These are phyloP conservation scores for Ampelomyces quisqualis DNA, from an alignment of 2,329 filamentous ascomycete species.

Conservation along the genomic window DNA sequence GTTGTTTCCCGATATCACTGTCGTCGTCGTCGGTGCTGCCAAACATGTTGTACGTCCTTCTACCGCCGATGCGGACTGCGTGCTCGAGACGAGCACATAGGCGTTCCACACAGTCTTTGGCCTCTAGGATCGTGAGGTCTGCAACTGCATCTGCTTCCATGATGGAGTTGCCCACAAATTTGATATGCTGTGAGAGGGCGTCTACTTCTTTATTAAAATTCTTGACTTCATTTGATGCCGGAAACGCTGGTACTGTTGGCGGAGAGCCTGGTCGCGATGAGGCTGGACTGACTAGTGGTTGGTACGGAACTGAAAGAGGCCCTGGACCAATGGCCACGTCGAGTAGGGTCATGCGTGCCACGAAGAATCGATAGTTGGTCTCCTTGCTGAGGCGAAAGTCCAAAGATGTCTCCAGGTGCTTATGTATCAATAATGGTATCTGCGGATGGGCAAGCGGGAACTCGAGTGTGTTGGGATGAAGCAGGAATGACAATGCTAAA, in stretches of 20 bases:
- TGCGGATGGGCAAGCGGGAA: slow-evolving; percentile 26
- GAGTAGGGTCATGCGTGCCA: slow-evolving; percentile 66
- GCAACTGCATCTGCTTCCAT: slow-evolving; percentile 66
- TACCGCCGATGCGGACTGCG: slow-evolving; percentile 64
- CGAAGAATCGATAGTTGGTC: slow-evolving; percentile 69
- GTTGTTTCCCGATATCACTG: slow-evolving; percentile 56
- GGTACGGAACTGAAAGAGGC: slow-evolving; percentile 35
- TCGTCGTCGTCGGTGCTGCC: slow-evolving; percentile 51
- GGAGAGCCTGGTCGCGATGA: slow-evolving; percentile 25
- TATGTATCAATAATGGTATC: slow-evolving; percentile 24
- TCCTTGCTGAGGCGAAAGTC: slow-evolving; percentile 56
- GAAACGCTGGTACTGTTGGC: slow-evolving; percentile 11
- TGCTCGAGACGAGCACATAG: slow-evolving; percentile 72
- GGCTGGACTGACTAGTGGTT: slow-evolving; percentile 30
- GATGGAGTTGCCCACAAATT: slow-evolving; percentile 61
- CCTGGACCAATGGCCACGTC: slow-evolving; percentile 74
- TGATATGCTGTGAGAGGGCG: slow-evolving; percentile 53
- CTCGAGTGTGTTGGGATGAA: slow-evolving; percentile 41
- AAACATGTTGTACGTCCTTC: slow-evolving; percentile 42
- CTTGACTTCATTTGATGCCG: slow-evolving; percentile 39
- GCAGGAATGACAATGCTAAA: slow-evolving; percentile 65
- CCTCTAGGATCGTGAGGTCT: slow-evolving; percentile 64
- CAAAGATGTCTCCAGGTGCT: slow-evolving; percentile 36
- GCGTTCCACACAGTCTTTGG: slow-evolving; percentile 73
- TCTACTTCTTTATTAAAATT: slow-evolving; percentile 74